Evolutionary conservation across 2,329 filamentous ascomycete genomes (phyloP).

Genomic region (Fusarium cyanostomum): DNA sequence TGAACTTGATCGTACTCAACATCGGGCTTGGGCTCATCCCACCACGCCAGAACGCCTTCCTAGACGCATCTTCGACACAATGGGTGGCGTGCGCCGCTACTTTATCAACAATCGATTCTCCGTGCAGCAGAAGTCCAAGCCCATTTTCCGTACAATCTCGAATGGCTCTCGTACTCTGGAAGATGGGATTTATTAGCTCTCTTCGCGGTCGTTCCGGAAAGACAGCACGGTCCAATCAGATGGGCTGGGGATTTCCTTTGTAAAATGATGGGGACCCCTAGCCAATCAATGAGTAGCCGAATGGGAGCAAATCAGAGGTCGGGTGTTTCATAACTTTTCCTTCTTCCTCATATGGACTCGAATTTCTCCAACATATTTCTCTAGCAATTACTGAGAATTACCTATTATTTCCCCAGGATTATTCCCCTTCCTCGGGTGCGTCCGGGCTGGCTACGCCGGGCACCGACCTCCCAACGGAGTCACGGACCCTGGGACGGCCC

Average conservation of each 20-base stretch:
- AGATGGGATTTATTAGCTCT: slow-evolving; percentile 12
- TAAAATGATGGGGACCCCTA: not conserved
- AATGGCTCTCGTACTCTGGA: slow-evolving; percentile 7
- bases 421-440: slow-evolving; percentile 34
- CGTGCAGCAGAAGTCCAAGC: not conserved
- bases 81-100: not conserved
- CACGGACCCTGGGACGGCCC: slow-evolving; percentile 38
- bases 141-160: slow-evolving; percentile 18
- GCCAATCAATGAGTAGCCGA: slow-evolving; percentile 5
- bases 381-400: not conserved
- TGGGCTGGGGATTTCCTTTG: slow-evolving; percentile 5
- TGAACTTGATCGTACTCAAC: no score
- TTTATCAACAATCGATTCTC: not conserved
- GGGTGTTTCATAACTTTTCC: not conserved
- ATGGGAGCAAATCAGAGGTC: not conserved
- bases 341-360: no score
- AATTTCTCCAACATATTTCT: not conserved
- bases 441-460: slow-evolving; percentile 34
- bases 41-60: no score
- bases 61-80: not conserved
- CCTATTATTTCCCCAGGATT: not conserved
- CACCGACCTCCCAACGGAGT: slow-evolving; percentile 29
- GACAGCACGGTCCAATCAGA: slow-evolving; percentile 23
- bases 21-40: no score
- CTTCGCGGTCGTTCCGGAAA: slow-evolving; percentile 1